Evolutionary conservation across 1,284 basidiomycete genomes (phyloP), one percentile per base, ranked within the genome.

Genomic region (Apiotrichum montevideense): DNA sequence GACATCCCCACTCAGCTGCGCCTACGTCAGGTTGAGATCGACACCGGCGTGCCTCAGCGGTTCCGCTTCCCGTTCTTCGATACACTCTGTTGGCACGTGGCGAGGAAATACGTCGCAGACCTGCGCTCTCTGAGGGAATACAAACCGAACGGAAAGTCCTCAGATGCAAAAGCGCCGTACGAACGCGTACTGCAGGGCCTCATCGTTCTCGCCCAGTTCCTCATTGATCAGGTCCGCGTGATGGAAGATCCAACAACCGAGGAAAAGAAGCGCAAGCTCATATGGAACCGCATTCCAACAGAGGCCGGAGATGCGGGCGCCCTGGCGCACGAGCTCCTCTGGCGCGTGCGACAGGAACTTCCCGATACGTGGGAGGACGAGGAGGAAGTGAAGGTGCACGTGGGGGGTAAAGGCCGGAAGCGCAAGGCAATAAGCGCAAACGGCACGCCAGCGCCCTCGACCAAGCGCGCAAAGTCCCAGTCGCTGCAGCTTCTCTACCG

Each of bases 31-130:
- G 95, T 98, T 66, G 95, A 98, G 76, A 88, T 90, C 59, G 82
- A 84, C 3, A 98, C 94, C 2, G 87, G 88, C 57, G 95, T 98
- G 0, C 93, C 95, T 0, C 90, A 89, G 73, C 93, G 93, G 71
- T 97, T 97, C 74, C 82, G 92, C 43, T 98, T 94, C 68, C 95
- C 95, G 0, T 80, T 85, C 69, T 91, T 94, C 68, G 80, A 85
- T 55, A 87, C 83, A 70, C 79, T 94, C 6, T 91, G 88, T 66
- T 94, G 90, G 90, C 92, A 92, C 68, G 88, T 87, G 8, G 89
- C 83, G 1, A 87, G 92, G 62, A 85, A 85, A 64, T 87, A 86
- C 70, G 77, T 87, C 40, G 81, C 84, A 35, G 85, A 88, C 62
- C 76, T 93, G 35, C 88, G 85, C 66, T 78, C 81, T 6, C 82